phyloP scores from a whole-genome alignment of 768 basidiomycete genomes.

The Lactarius hengduanensis region DNA sequence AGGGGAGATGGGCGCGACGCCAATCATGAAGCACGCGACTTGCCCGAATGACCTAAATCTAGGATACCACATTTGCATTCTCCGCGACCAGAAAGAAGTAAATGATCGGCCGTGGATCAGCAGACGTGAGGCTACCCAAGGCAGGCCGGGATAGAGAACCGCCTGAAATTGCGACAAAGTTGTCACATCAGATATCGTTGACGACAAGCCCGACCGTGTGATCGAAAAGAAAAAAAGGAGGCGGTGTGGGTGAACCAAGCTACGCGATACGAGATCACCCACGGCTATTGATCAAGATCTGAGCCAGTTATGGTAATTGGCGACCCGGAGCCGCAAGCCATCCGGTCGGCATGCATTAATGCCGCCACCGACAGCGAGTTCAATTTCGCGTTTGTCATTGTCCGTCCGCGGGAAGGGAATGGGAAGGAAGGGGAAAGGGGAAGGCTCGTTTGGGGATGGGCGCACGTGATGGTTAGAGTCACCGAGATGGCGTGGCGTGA shows the following conservation, averaged over 20 bases:
- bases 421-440: constrained; percentile 3
- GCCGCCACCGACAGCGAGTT: constrained; percentile 7
- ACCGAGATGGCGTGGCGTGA: constrained; percentile 4
- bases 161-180: constrained; percentile 13
- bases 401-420: constrained; percentile 7
- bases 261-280: constrained; percentile 4
- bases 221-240: not conserved
- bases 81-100: constrained; percentile 25
- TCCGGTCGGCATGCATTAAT: constrained; percentile 17
- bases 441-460: constrained; percentile 9
- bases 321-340: not conserved
- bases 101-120: constrained; percentile 27
- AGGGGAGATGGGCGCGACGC: constrained; percentile 23
- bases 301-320: not conserved
- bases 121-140: constrained; percentile 14
- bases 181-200: constrained; percentile 28
- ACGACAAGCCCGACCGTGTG: constrained; percentile 4
- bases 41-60: constrained; percentile 16
- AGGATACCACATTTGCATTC: constrained; percentile 17
- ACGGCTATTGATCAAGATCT: not conserved
- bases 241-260: not conserved
- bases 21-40: constrained; percentile 28
- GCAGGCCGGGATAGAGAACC: constrained; percentile 3
- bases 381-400: constrained; percentile 11
- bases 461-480: constrained; percentile 12